Evolutionary conservation across 345 rosid species (phyloP), one percentile per base, ranked within the genome.

Genomic region (Arabis hirsuta): DNA sequence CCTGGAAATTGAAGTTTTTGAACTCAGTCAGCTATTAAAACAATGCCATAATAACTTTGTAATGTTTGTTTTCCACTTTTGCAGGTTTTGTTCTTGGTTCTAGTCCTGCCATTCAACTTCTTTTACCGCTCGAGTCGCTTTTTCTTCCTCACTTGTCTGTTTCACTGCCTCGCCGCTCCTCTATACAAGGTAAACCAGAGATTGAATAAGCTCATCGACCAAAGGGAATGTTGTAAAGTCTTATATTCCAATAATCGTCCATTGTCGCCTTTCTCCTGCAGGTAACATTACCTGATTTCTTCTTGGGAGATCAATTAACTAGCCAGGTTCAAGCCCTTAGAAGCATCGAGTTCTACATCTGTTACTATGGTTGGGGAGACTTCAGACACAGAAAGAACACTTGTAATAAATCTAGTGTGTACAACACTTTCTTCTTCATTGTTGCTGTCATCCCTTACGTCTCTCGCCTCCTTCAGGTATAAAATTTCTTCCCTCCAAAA

Each of bases 311-410:
- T 74, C 85, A 89, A 10, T 59, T 89, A 27, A 85, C 90, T n/a
- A 85, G 92, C 80, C 90, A 87, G 82, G 92, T 87, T 39, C 90
- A 89, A 82, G 86, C 92, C 8, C 45, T 89, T 4, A 62, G 96
- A 81, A 89, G 89, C 76, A 57, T 89, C 20, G 84, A 87, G 81
- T 86, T 89, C 78, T 89, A 84, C 31, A 44, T 87, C 20, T 89
- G 96, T 71, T 86, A 89, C 78, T 87, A 87, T 24, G 88, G 84
- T 9, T 85, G 84, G 90, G 92, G 90, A 68, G 88, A 87, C 68
- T 76, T 44, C 48, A 73, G 12, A 67, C 75, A 8, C 13, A 74
- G 90, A 73, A 3, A 7, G 5, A 84, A 66, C 83, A 73, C 58
- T 27, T 89, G 96, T 73, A 76, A 36, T 0, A 0, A 8, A 0